phyloP scores from a whole-genome alignment of 495 filamentous ascomycete genomes.

The Parathielavia appendiculata region DNA sequence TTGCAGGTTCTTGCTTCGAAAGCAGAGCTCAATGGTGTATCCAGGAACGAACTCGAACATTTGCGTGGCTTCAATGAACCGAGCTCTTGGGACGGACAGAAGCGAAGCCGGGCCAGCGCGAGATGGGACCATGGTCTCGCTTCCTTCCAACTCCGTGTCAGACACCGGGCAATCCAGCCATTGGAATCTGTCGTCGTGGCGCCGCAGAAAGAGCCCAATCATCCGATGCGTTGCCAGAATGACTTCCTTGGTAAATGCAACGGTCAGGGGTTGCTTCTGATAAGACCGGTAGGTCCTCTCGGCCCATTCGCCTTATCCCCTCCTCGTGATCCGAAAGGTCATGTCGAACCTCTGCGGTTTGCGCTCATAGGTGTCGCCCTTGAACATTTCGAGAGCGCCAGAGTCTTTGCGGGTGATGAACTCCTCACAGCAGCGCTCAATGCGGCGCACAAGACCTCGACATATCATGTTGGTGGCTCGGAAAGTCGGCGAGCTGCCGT shows the following conservation, averaged over 20 bases:
- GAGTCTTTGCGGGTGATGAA: conserved; percentile 46
- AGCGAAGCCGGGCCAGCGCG: conserved; percentile 33
- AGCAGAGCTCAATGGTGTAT: conserved; percentile 38
- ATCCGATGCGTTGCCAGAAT: conserved; percentile 41
- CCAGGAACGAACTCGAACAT: conserved; percentile 41
- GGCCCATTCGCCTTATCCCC: conserved; percentile 39
- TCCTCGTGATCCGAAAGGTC: conserved; percentile 37
- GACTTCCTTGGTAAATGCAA: conserved; percentile 38
- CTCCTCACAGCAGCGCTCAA: conserved; percentile 45
- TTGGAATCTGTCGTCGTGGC: conserved; percentile 41
- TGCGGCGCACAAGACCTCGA: conserved; percentile 41
- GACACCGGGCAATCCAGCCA: conserved; percentile 39
- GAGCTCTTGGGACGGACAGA: conserved; percentile 37
- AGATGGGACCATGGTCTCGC: conserved; percentile 30
- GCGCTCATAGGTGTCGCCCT: conserved; percentile 30
- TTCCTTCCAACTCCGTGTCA: conserved; percentile 29
- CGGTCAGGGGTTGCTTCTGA: conserved; percentile 41
- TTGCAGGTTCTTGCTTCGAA: conserved; percentile 36
- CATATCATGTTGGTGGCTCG: conserved; percentile 37
- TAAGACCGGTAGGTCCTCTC: conserved; percentile 42
- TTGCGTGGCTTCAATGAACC: conserved; percentile 40
- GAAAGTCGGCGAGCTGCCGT: conserved; percentile 38
- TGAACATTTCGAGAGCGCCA: conserved; percentile 36
- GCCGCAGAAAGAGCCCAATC: conserved; percentile 42
- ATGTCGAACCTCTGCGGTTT: conserved; percentile 45